phyloP scores from a whole-genome alignment of 139 green algal species.

The Helicosporidium sp. region DNA sequence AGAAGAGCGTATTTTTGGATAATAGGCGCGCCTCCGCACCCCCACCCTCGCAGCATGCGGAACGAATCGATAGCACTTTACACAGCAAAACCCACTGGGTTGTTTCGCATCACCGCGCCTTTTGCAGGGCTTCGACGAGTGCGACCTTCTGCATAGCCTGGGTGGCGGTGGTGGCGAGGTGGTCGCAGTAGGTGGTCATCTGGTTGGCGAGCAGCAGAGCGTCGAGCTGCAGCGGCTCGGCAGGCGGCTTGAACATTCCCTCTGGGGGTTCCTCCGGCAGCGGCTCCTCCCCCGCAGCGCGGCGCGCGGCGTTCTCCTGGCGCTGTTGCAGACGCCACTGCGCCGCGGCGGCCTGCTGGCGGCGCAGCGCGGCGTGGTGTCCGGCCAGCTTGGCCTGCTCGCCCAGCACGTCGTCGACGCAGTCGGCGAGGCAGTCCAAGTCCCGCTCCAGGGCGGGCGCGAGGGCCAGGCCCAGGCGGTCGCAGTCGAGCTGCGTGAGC shows the following conservation, averaged over 20 bases:
- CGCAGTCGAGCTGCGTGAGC: constrained; percentile 22
- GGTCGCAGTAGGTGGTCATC: constrained; percentile 41
- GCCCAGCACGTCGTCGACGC: constrained; percentile 71
- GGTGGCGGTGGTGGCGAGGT: constrained; percentile 24
- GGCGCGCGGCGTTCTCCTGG: constrained; percentile 68
- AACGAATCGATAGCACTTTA: no score
- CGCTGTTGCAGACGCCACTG: constrained; percentile 35
- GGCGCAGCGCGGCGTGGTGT: constrained; percentile 27
- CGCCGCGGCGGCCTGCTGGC: constrained; percentile 23
- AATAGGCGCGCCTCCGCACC: no score
- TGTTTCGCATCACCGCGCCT: no score
- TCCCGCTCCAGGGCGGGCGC: constrained; percentile 68
- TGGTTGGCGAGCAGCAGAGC: constrained; percentile 58
- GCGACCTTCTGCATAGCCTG: constrained; percentile 47
- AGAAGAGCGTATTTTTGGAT: no score
- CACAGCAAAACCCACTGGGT: no score
- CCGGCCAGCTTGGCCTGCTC: constrained; percentile 40
- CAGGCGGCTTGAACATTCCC: constrained; percentile 58
- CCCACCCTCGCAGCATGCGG: no score
- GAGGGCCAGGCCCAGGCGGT: constrained; percentile 55
- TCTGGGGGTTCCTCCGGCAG: constrained; percentile 84
- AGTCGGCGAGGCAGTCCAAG: constrained; percentile 73
- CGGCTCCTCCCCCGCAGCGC: constrained; percentile 52
- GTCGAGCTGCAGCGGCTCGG: constrained; percentile 76
- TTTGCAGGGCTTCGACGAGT: constrained; percentile 44